Evolutionary conservation across 108 stramenopile species (phyloP).

Genomic region (Cyclotella cryptica): DNA sequence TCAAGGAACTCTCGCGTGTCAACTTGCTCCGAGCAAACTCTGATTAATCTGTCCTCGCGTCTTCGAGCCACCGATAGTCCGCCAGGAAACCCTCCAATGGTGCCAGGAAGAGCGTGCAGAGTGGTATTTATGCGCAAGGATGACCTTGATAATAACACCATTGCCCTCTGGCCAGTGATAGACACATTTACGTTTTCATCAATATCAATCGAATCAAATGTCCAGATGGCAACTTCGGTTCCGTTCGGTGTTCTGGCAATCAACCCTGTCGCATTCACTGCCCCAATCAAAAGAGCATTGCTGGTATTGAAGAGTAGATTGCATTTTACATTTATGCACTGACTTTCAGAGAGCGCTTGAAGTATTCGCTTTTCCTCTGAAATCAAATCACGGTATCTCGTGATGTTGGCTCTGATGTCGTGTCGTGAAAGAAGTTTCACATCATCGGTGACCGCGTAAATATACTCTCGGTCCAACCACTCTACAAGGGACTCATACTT

Average conservation of each 20-base stretch:
- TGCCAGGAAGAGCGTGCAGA: constrained; percentile 58
- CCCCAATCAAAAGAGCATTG: constrained; percentile 57
- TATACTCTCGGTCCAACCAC: constrained; percentile 55
- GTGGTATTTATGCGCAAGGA: constrained; percentile 67
- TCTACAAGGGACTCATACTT: constrained; percentile 30
- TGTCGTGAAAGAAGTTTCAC: constrained; percentile 43
- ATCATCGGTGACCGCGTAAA: constrained; percentile 50
- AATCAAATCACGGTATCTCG: constrained; percentile 37
- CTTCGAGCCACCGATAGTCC: constrained; percentile 68
- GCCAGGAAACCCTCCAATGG: constrained; percentile 83
- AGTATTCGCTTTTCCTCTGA: constrained; percentile 26
- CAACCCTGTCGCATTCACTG: constrained; percentile 61
- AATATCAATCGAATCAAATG: constrained; percentile 79
- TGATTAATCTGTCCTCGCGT: constrained; percentile 44
- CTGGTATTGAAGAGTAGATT: constrained; percentile 80
- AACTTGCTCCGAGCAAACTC: constrained; percentile 48
- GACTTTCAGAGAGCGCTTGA: constrained; percentile 43
- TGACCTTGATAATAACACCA: constrained; percentile 68
- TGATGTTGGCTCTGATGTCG: constrained; percentile 40
- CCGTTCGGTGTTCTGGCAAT: constrained; percentile 63
- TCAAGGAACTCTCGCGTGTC: constrained; percentile 37
- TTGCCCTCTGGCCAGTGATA: constrained; percentile 76
- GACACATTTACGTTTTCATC: constrained; percentile 70
- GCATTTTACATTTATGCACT: constrained; percentile 63
- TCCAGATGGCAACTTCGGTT: constrained; percentile 79